phyloP scores from a whole-genome alignment of 352 stramenopile species.

The Phytophthora citrophthora region DNA sequence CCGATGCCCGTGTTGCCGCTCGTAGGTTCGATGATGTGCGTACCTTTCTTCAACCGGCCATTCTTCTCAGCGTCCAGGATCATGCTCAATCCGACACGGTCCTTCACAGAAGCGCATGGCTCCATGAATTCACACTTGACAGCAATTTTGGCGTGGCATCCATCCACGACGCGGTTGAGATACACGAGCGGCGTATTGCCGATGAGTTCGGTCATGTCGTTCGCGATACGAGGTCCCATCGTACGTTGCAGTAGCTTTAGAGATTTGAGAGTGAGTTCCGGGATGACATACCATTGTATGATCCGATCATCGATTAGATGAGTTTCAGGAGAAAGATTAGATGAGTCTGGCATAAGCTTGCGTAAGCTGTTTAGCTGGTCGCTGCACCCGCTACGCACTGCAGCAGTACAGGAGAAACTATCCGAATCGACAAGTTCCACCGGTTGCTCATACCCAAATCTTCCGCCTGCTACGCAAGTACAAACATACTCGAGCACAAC shows the following conservation, averaged over 20 bases:
- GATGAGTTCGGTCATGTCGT: slow-evolving; percentile 94
- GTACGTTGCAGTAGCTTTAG: neutral
- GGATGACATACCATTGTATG: neutral
- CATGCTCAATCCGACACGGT: slow-evolving; percentile 84
- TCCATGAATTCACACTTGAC: slow-evolving; percentile 91
- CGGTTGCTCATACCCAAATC: neutral
- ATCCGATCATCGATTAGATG: neutral
- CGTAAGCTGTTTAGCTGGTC: too few species aligned
- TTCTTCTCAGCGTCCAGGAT: slow-evolving; percentile 49
- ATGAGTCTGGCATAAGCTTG: too few species aligned
- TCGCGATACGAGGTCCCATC: slow-evolving; percentile 57
- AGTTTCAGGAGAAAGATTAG: neutral
- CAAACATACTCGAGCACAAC: neutral
- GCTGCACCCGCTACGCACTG: too few species aligned
- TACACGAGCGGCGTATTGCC: slow-evolving; percentile 94
- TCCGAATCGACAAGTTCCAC: neutral
- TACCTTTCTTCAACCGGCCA: slow-evolving; percentile 58
- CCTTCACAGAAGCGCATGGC: slow-evolving; percentile 80
- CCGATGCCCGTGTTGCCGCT: neutral
- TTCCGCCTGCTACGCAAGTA: neutral
- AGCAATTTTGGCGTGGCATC: slow-evolving; percentile 76
- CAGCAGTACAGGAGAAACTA: too few species aligned
- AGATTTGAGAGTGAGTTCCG: neutral
- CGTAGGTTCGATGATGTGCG: slow-evolving; percentile 53
- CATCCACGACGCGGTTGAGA: slow-evolving; percentile 82